These are phyloP conservation scores for Cochlearia excelsa DNA, from an alignment of 345 rosid species.

Conservation along the genomic window DNA sequence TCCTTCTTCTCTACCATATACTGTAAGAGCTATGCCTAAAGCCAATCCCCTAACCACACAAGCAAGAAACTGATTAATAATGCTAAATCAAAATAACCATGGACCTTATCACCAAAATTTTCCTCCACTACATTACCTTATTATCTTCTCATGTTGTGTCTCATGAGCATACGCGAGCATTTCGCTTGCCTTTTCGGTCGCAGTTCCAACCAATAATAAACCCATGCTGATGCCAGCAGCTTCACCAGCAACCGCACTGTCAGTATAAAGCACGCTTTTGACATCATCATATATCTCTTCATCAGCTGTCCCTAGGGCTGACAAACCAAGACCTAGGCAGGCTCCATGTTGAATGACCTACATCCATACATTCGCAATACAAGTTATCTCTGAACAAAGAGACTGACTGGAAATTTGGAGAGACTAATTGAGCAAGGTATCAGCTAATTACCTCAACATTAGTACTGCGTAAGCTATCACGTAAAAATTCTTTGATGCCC, in stretches of 20 bases:
- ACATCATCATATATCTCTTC: constrained; percentile 92
- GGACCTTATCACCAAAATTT: constrained; percentile 2
- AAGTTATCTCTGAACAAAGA: constrained; percentile 20
- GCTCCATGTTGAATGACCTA: constrained; percentile 99
- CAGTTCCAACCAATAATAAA: constrained; percentile 96
- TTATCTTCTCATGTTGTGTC: constrained; percentile 98
- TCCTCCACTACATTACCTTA: constrained; percentile 52
- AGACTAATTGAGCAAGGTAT: constrained; percentile 10
- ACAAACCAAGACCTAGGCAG: constrained; percentile 98
- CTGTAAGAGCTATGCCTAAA: constrained; percentile 94
- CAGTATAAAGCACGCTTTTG: constrained; percentile 78
- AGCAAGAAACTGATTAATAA: constrained; percentile 17
- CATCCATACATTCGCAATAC: constrained; percentile 17
- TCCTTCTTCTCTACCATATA: constrained; percentile 98
- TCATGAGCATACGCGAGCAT: constrained; percentile 99
- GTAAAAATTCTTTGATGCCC: constrained; percentile 94
- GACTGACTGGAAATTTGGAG: background rate
- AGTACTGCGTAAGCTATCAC: constrained; percentile 84
- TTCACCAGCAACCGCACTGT: constrained; percentile 98
- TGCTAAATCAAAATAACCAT: background rate
- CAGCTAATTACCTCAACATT: constrained; percentile 70
- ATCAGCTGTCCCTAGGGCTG: constrained; percentile 97
- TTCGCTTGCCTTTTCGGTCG: constrained; percentile 93
- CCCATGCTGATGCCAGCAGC: constrained; percentile 99
- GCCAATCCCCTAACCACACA: constrained; percentile 70